Base-by-base conservation (phyloP, 2,329 filamentous ascomycete species). In the Colletotrichum paranaense region DNA sequence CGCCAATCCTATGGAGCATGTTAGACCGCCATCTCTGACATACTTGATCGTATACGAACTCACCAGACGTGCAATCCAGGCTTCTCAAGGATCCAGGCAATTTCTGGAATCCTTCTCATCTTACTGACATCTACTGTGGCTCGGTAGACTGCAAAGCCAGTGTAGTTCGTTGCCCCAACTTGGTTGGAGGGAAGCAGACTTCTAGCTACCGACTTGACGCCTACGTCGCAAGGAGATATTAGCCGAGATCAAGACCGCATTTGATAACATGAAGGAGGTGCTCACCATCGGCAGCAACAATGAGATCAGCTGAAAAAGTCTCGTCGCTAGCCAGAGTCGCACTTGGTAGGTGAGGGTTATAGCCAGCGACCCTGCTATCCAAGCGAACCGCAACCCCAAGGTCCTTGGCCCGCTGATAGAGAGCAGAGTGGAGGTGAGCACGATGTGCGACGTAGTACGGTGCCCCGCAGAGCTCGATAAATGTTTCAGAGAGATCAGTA, bases 61-160 rank as follows among this genome's bases (percentile, higher is more conserved):
- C 52, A 84, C 83, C 83, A 85, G 14, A 84, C 76, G 68, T 85
- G 85, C 4, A 85, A 68, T 0, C 78, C 77, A 1, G 84, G 81
- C 62, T 81, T 81, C 28, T 83, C 80, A 4, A 86, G 69, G 1
- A 86, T 58, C 83, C 83, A 85, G 0, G 80, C 75, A 1, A 81
- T 75, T 4, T 84, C 82, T 0, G 82, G 80, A 32, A 83, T 79
- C 5, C 74, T 62, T 24, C 76, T 77, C 75, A 87, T 84, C 60
- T 79, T 80, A 2, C 79, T 74, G 3, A 82, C 79, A 24, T 85
- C 80, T 0, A 86, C 82, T 0, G 80, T 83, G 0, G 84, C 83
- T 4, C 85, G 77, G 67, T 86, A 86, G 0, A 82, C 84, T 4
- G 84, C 82, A 67, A 84, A 85, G 0, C 82, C 84, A 0, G 84